A percentile compares a stretch with the other conserved stretches of the same genome.
Conservation (phyloP, 352 stramenopile species). For the Globisporangium splendens region DNA sequence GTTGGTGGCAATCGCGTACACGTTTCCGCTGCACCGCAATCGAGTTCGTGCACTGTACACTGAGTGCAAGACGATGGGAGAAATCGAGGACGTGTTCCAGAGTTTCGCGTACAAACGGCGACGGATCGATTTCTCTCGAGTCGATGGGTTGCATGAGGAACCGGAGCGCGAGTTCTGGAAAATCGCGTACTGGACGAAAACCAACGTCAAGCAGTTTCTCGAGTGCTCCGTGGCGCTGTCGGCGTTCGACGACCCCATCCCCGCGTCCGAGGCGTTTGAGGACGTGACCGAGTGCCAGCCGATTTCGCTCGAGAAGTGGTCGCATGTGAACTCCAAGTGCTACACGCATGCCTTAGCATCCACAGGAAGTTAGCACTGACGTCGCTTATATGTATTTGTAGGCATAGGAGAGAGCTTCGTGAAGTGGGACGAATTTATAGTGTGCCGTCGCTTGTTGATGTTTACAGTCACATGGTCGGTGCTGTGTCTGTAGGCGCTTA, state of each 20-base stretch:
- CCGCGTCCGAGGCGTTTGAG: slow-evolving; percentile 50
- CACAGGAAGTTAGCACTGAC: not conserved
- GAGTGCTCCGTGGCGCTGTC: slow-evolving; percentile 45
- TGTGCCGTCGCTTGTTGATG: too few relatives aligned
- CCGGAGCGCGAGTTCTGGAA: slow-evolving; percentile 46
- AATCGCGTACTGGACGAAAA: slow-evolving; percentile 49
- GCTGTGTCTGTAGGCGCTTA: too few relatives aligned
- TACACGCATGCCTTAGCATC: slow-evolving; percentile 39
- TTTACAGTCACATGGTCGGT: too few relatives aligned
- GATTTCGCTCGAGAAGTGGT: slow-evolving; percentile 52
- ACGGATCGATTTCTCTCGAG: slow-evolving; percentile 30
- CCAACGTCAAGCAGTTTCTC: slow-evolving; percentile 40
- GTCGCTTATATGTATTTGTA: not conserved
- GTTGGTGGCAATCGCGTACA: slow-evolving; percentile 41
- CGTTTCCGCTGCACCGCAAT: slow-evolving; percentile 51
- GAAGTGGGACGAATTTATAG: too few relatives aligned
- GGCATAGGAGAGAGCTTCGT: not conserved
- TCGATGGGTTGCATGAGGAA: slow-evolving; percentile 40
- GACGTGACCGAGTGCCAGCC: slow-evolving; percentile 52
- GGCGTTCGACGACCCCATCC: slow-evolving; percentile 14
- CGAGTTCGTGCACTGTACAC: slow-evolving; percentile 49
- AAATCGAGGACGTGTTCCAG: slow-evolving; percentile 39
- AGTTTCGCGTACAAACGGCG: slow-evolving; percentile 30
- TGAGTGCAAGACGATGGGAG: slow-evolving; percentile 33
- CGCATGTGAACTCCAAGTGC: slow-evolving; percentile 38